These are phyloP conservation scores for Amanita polypyramis DNA, from an alignment of 768 basidiomycete species.

Conservation along the genomic window DNA sequence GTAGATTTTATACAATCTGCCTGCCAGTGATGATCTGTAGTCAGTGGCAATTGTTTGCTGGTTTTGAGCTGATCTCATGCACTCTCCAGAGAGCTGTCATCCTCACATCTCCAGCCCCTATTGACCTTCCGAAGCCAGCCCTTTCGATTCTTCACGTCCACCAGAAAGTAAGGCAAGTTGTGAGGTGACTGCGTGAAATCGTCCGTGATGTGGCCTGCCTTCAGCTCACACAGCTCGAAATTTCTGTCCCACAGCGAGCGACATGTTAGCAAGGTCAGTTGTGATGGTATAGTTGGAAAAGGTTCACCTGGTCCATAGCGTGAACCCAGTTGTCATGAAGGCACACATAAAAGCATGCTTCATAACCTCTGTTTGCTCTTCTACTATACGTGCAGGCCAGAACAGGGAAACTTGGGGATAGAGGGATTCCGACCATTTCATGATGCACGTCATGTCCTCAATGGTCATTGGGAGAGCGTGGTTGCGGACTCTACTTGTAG, in stretches of 20 bases:
- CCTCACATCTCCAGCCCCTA: conserved; percentile 14
- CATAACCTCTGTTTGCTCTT: conserved; percentile 5
- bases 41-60: neutral
- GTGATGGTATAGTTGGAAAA: neutral
- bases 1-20: conserved; percentile 22
- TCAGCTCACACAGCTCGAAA: neutral
- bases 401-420: neutral
- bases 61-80: neutral
- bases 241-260: neutral
- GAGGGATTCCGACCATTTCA: conserved; percentile 17
- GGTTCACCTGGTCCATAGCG: conserved; percentile 3
- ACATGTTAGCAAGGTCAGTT: too few species aligned
- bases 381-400: neutral
- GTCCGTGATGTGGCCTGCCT: neutral
- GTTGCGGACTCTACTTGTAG: conserved; percentile 8
- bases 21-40: neutral
- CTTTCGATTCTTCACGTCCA: conserved; percentile 15
- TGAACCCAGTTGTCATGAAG: conserved; percentile 13
- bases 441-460: conserved; percentile 18
- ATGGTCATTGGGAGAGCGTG: conserved; percentile 23
- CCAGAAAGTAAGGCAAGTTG: conserved; percentile 11
- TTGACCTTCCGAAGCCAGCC: conserved; percentile 14
- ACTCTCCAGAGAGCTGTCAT: conserved; percentile 7
- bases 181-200: conserved; percentile 6
- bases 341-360: conserved; percentile 21